These are phyloP conservation scores for Moesziomyces sp. DNA, from an alignment of 1,284 basidiomycete genomes.

Conservation along the genomic window DNA sequence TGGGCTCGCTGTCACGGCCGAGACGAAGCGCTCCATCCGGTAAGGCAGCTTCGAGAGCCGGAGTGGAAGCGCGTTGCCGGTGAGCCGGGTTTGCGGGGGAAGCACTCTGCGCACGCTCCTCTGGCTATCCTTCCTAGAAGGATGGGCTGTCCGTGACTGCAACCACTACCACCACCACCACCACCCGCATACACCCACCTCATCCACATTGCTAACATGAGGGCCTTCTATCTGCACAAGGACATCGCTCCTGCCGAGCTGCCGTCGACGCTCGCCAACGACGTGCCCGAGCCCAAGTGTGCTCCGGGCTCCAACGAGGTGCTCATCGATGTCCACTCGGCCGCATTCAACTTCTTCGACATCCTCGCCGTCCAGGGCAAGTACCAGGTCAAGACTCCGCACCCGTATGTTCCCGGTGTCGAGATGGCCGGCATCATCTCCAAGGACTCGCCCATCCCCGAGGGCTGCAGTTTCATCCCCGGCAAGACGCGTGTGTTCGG, in stretches of 20 bases:
- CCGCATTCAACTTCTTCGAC: slow-evolving; percentile 62
- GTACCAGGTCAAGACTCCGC: slow-evolving; percentile 61
- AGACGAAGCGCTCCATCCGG: neutral
- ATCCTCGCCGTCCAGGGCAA: slow-evolving; percentile 60
- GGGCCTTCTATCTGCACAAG: slow-evolving; percentile 58
- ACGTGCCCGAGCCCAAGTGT: slow-evolving; percentile 47
- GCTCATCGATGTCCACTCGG: slow-evolving; percentile 69
- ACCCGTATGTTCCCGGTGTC: slow-evolving; percentile 61
- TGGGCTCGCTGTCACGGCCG: slow-evolving; percentile 1
- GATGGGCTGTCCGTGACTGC: too few relatives aligned
- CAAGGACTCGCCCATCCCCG: slow-evolving; percentile 79
- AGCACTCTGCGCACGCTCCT: too few relatives aligned
- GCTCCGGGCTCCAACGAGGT: slow-evolving; percentile 48
- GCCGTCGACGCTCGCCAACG: slow-evolving; percentile 40
- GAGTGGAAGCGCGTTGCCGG: slow-evolving; percentile 11
- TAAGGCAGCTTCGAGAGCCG: neutral
- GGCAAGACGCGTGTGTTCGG: slow-evolving; percentile 92
- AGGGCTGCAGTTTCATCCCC: slow-evolving; percentile 80
- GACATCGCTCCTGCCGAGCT: slow-evolving; percentile 56
- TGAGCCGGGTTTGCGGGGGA: slow-evolving; percentile 6
- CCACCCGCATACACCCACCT: neutral
- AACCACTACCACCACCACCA: slow-evolving; percentile 2
- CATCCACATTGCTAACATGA: slow-evolving; percentile 30
- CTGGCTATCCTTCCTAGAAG: too few relatives aligned
- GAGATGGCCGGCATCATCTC: slow-evolving; percentile 86